phyloP scores from a whole-genome alignment of 345 rosid species.

The Excoecaria cochinchinensis region DNA sequence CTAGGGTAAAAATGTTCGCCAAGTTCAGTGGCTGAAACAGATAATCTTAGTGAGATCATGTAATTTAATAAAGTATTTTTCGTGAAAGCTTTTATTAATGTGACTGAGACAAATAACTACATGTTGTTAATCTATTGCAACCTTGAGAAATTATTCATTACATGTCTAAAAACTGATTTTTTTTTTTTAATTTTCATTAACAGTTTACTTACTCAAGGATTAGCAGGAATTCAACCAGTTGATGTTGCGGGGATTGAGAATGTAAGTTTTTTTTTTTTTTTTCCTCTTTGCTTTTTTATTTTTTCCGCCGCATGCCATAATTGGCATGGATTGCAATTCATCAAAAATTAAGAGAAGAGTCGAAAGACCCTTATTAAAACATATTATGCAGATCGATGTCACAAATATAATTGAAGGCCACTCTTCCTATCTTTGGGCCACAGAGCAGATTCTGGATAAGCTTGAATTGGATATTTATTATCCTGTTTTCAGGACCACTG shows the following conservation, averaged over 20 bases:
- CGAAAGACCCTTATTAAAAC: background rate
- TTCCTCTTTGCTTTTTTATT: background rate
- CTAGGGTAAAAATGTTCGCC: background rate
- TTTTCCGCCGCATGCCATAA: background rate
- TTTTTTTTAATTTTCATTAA: background rate
- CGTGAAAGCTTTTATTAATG: background rate
- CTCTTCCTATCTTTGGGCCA: slow-evolving; percentile 83
- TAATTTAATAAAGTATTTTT: too few species aligned
- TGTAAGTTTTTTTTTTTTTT: slow-evolving; percentile 38
- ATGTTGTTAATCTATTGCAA: background rate
- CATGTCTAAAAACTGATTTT: slow-evolving; percentile 5
- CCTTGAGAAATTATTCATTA: background rate
- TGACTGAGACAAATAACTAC: background rate
- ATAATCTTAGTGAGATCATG: too few species aligned
- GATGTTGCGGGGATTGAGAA: slow-evolving; percentile 78
- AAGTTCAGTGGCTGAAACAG: too few species aligned
- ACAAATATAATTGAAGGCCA: slow-evolving; percentile 83
- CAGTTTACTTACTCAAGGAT: slow-evolving; percentile 85
- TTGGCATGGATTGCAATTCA: background rate
- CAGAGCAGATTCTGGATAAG: slow-evolving; percentile 64
- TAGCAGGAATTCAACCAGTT: slow-evolving; percentile 90
- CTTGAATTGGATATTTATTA: slow-evolving; percentile 82
- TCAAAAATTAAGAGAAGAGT: background rate
- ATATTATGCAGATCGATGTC: slow-evolving; percentile 60
- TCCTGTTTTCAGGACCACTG: slow-evolving; percentile 57